Evolutionary conservation across 805 yeast genomes (phyloP), one percentile per base, ranked within the genome.

Genomic region (Yarrowia bubula): DNA sequence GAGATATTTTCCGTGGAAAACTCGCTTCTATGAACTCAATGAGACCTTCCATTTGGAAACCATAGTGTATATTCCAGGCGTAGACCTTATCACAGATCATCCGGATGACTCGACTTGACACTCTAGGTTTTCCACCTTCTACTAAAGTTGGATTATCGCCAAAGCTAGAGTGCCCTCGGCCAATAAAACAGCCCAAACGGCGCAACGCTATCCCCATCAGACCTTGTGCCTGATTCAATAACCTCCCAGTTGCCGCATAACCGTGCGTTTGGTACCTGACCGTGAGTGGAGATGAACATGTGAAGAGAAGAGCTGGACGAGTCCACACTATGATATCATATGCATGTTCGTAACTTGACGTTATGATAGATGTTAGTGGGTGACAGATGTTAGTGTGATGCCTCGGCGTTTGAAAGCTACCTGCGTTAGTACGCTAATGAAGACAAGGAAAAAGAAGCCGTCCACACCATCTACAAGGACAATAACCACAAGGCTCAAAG

Each of bases 241-340:
- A 32, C 51, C 51, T 47, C 51, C 14, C 22, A 47, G 51, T n/a
- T 18, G 32, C 38, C 22, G 37, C 53, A 48, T 48, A 48, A 48
- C 53, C 53, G 53, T 48, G 53, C 53, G 53, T 48, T n/a, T 48
- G 38, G 53, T 48, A 48, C 53, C 53, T n/a, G n/a, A n/a, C n/a
- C n/a, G n/a, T n/a, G n/a, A n/a, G n/a, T n/a, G n/a, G n/a, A n/a
- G n/a, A n/a, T n/a, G n/a, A n/a, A n/a, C n/a, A n/a, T n/a, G n/a
- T n/a, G n/a, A n/a, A n/a, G n/a, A n/a, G n/a, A n/a, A n/a, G n/a
- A n/a, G n/a, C n/a, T n/a, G n/a, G n/a, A n/a, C n/a, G n/a, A n/a
- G n/a, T n/a, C n/a, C n/a, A n/a, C n/a, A n/a, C n/a, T n/a, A n/a
- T n/a, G n/a, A n/a, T n/a, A n/a, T n/a, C n/a, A n/a, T n/a, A n/a